A percentile compares a stretch with the other conserved stretches of the same genome.
Evolutionary conservation across 768 basidiomycete genomes (phyloP).

Genomic region (Hericium erinaceus): DNA sequence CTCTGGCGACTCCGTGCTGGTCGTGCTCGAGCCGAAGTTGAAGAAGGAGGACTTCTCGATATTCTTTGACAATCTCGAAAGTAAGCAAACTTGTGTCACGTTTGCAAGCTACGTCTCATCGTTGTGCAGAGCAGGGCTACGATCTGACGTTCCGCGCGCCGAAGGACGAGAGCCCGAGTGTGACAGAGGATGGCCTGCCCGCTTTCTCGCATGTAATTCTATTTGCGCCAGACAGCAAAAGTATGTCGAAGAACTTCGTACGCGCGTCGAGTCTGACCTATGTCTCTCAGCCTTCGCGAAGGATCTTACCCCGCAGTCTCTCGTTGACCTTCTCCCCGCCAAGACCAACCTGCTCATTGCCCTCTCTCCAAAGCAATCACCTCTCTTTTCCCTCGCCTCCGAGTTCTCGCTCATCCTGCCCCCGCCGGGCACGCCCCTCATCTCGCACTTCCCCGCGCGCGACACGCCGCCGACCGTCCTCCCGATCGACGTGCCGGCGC

Average conservation of each 20-base stretch:
- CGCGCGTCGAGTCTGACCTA: not conserved
- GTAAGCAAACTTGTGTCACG: conserved; percentile 31
- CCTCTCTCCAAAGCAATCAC: conserved; percentile 65
- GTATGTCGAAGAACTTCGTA: conserved; percentile 34
- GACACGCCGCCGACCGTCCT: conserved; percentile 54
- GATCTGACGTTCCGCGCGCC: conserved; percentile 81
- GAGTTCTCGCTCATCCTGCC: conserved; percentile 91
- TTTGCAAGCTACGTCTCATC: not conserved
- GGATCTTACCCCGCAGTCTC: conserved; percentile 75
- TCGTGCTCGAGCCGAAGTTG: conserved; percentile 70
- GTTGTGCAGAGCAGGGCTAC: conserved; percentile 62
- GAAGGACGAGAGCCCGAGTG: conserved; percentile 56
- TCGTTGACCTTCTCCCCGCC: conserved; percentile 60
- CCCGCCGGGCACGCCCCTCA: conserved; percentile 71
- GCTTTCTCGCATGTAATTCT: conserved; percentile 81
- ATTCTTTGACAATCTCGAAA: conserved; percentile 73
- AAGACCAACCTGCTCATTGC: conserved; percentile 80
- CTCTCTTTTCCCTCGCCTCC: conserved; percentile 67
- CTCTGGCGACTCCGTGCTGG: conserved; percentile 72
- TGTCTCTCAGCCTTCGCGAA: conserved; percentile 46
- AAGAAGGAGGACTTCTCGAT: conserved; percentile 62
- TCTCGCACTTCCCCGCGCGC: conserved; percentile 81
- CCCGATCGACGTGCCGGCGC: conserved; percentile 46
- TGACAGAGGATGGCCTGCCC: conserved; percentile 64
- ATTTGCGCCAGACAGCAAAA: conserved; percentile 78